Evolutionary conservation across 495 filamentous ascomycete genomes (phyloP), one percentile per base, ranked within the genome.

Genomic region (Trichocladium uniseriatum): DNA sequence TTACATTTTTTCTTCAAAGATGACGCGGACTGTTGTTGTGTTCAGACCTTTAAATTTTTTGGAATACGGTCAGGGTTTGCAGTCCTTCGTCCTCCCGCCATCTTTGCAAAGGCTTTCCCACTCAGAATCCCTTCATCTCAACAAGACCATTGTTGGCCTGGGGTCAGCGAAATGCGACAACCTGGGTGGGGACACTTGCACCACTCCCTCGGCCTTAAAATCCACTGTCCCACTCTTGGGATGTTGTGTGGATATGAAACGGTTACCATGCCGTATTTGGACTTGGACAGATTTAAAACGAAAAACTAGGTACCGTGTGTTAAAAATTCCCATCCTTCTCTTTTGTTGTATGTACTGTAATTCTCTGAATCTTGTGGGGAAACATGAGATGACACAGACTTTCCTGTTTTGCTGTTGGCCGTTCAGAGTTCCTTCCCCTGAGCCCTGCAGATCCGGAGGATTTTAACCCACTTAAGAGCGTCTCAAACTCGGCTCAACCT

Each of bases 371-470:
- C 24, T 27, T 27, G 24, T 27, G 24, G 24, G 8, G 24, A 27
- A n/a, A 27, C 24, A 4, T 27, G 24, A 8, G 31, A 32, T 32
- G 31, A 32, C 13, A 32, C 31, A 4, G 8, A 27, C 24, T 27
- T n/a, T n/a, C n/a, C n/a, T n/a, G n/a, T n/a, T n/a, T n/a, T n/a
- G n/a, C n/a, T n/a, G n/a, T n/a, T n/a, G n/a, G n/a, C n/a, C n/a
- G n/a, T n/a, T n/a, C 20, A 10, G 8, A 27, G 24, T 27, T 27
- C 8, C 4, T 27, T 16, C 44, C 48, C 39, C 48, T 50, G 40
- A 50, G 32, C 14, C 27, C 6, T 50, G 48, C 38, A 50, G 48
- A 38, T 50, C 39, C 40, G n/a, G 39, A 43, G 14, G 4, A 43
- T 43, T 18, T 4, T 19, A 38, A n/a, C 48, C 27, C 37, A 14